phyloP scores from a whole-genome alignment of 768 basidiomycete species.

The Auricularia sp. region DNA sequence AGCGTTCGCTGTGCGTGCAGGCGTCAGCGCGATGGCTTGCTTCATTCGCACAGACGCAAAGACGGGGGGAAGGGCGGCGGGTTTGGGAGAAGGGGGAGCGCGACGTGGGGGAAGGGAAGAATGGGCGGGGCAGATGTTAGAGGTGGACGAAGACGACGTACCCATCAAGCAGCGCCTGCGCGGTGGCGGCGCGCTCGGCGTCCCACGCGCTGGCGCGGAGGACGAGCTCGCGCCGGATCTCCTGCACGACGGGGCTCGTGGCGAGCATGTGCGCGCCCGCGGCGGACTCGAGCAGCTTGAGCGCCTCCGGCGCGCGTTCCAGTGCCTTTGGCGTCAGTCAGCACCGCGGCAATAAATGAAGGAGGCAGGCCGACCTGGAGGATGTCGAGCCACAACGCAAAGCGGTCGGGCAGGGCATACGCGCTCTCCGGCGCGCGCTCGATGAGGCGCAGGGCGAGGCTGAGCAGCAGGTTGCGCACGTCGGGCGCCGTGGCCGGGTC shows the following conservation, averaged over 20 bases:
- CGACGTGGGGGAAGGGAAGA: no score
- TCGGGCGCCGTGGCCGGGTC: slow-evolving; percentile 49
- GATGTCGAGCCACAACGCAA: slow-evolving; percentile 65
- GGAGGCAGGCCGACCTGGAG: slow-evolving; percentile 28
- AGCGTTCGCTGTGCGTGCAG: slow-evolving; percentile 65
- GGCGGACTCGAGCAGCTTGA: slow-evolving; percentile 57
- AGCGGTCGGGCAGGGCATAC: slow-evolving; percentile 60
- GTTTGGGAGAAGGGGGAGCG: no score
- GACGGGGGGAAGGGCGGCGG: no score
- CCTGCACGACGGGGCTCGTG: slow-evolving; percentile 64
- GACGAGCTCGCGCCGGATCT: slow-evolving; percentile 66
- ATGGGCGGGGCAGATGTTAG: no score
- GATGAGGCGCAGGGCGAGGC: slow-evolving; percentile 68
- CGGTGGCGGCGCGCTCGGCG: slow-evolving; percentile 54
- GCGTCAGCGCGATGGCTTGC: no score
- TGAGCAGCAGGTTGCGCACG: slow-evolving; percentile 61
- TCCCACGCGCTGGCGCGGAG: slow-evolving; percentile 40
- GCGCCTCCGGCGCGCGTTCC: slow-evolving; percentile 58
- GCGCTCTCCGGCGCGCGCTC: slow-evolving; percentile 54
- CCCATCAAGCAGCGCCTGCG: slow-evolving; percentile 9
- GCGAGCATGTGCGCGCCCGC: slow-evolving; percentile 57
- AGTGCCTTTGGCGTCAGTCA: slow-evolving; percentile 31
- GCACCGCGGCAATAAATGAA: neutral
- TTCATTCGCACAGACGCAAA: no score
- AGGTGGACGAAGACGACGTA: no score